Evolutionary conservation across 2,329 filamentous ascomycete genomes (phyloP).

Genomic region (Penicillium sp.): DNA sequence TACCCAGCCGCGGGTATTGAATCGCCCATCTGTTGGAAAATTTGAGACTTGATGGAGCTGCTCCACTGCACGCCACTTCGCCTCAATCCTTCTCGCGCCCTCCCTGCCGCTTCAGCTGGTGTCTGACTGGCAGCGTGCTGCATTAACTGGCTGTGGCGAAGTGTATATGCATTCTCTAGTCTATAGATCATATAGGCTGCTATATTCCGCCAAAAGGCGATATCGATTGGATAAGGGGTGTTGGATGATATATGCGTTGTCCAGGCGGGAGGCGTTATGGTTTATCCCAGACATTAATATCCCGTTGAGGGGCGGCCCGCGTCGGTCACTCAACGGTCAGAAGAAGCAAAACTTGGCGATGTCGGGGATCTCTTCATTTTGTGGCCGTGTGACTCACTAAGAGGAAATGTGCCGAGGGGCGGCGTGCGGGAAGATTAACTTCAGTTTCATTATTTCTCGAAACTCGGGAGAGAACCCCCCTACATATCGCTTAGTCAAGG

Average conservation of each 20-base stretch:
- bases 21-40: too few relatives aligned
- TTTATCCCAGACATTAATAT: not conserved
- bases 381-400: not conserved
- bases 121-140: not conserved
- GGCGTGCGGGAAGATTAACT: not conserved
- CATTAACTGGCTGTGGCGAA: not conserved
- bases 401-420: not conserved
- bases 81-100: not conserved
- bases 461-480: not conserved
- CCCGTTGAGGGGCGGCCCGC: not conserved
- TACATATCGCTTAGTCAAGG: not conserved
- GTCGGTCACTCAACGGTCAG: conserved; percentile 9
- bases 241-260: not conserved
- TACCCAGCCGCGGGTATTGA: conserved; percentile 13
- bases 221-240: not conserved
- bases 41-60: not conserved
- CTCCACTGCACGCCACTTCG: conserved; percentile 6
- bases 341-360: conserved; percentile 10
- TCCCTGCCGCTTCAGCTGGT: conserved; percentile 1
- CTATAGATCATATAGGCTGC: not conserved
- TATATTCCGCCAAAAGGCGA: not conserved
- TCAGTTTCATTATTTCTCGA: too few relatives aligned
- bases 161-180: not conserved
- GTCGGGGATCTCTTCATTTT: not conserved
- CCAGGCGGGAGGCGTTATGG: not conserved